These are phyloP conservation scores for Schizonepeta tenuifolia DNA, from an alignment of 257 asterid genomes.

Conservation along the genomic window DNA sequence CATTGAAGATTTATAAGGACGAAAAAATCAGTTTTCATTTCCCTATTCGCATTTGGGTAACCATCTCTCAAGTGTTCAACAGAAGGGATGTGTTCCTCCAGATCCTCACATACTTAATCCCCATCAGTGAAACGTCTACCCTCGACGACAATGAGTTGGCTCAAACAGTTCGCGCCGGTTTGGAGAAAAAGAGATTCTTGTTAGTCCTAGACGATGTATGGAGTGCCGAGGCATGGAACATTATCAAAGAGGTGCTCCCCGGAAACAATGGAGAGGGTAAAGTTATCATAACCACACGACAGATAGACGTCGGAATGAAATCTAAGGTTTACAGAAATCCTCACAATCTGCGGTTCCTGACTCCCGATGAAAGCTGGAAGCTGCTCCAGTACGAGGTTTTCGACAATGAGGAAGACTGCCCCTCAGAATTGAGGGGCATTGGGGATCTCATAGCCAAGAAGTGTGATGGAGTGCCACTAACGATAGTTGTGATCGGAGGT, in stretches of 20 bases:
- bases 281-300: constrained; percentile 54
- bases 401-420: constrained; percentile 8
- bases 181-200: constrained; percentile 37
- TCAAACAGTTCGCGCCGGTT: background rate
- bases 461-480: constrained; percentile 52
- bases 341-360: constrained; percentile 40
- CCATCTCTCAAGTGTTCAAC: constrained; percentile 23
- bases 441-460: constrained; percentile 39
- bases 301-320: constrained; percentile 22
- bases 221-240: constrained; percentile 39
- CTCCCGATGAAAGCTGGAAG: constrained; percentile 37
- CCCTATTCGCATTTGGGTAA: constrained; percentile 33
- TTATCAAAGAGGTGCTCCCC: constrained; percentile 40
- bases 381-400: constrained; percentile 40
- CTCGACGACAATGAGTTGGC: constrained; percentile 24
- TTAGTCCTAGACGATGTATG: constrained; percentile 58
- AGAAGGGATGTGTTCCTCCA: constrained; percentile 10
- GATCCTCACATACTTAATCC: constrained; percentile 12
- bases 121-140: background rate
- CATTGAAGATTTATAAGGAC: constrained; percentile 23
- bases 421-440: constrained; percentile 3
- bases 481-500: constrained; percentile 44
- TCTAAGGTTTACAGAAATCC: constrained; percentile 35
- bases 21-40: constrained; percentile 4
- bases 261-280: constrained; percentile 26